A percentile compares a stretch with the other conserved stretches of the same genome.
These are phyloP conservation scores for Hemisphaericaspora subhashii DNA, from an alignment of 1,139 yeast species.

Conservation along the genomic window DNA sequence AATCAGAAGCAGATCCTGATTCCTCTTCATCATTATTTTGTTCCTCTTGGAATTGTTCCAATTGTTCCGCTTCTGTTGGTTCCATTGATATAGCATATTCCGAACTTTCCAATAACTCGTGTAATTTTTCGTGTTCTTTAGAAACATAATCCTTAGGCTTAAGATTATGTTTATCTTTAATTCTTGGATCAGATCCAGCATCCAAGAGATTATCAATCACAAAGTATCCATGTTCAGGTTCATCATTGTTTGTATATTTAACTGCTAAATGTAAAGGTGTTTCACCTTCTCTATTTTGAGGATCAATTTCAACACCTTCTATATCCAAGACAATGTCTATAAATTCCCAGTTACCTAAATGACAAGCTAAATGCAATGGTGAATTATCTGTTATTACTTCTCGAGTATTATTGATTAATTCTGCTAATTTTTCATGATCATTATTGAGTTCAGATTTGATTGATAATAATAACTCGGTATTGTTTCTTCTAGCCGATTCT, in stretches of 20 bases:
- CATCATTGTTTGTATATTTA: constrained; percentile 61
- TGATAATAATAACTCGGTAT: constrained; percentile 67
- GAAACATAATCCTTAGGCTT: constrained; percentile 73
- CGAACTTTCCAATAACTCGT: constrained; percentile 72
- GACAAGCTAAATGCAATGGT: constrained; percentile 79
- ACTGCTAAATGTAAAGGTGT: constrained; percentile 92
- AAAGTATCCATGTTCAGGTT: constrained; percentile 84
- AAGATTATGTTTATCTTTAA: constrained; percentile 43
- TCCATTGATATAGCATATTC: constrained; percentile 64
- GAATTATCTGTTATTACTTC: constrained; percentile 82
- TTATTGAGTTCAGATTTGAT: constrained; percentile 49
- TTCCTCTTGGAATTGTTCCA: constrained; percentile 21
- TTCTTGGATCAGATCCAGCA: constrained; percentile 86
- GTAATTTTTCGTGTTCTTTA: constrained; percentile 51
- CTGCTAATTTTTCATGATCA: constrained; percentile 51
- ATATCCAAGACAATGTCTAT: constrained; percentile 80
- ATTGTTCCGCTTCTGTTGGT: constrained; percentile 28
- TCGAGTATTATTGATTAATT: constrained; percentile 62
- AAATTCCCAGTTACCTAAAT: constrained; percentile 82
- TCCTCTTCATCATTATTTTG: constrained; percentile 26
- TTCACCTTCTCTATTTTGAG: constrained; percentile 72
- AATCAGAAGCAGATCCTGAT: constrained; percentile 41
- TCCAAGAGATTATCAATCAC: constrained; percentile 80
- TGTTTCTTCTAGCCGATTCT: constrained; percentile 87
- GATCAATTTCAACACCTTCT: constrained; percentile 90